Base-by-base conservation (phyloP, 176 grass and related monocot species). In the Triticum dicoccoides region DNA sequence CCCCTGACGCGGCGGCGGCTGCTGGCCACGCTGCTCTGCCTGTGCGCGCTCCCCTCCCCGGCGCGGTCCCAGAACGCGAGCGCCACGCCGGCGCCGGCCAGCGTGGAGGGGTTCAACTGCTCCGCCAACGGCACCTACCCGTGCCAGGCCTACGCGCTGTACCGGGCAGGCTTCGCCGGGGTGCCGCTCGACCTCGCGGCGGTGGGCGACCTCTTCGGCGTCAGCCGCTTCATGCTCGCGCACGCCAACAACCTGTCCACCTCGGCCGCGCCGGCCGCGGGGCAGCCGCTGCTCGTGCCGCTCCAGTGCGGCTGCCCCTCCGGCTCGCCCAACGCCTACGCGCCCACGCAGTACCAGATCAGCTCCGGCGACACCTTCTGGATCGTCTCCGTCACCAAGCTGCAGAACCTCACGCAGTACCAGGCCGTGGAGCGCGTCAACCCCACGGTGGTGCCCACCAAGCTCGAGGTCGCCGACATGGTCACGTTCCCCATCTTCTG, bases 141-240 rank as follows among this genome's bases (percentile, higher is more conserved):
- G 11, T 96, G 97, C 87, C 88, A 87, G 66, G 94, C 94, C 83
- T 99, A 94, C 85, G 92, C 93, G 61, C 87, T 99, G n/a, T 99
- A 89, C 90, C 85, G 87, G 32, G 94, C 89, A 1, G 86, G 90
- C 33, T 12, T 89, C 18, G 85, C 25, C 11, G 20, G 10, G 8
- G 72, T 70, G 3, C 68, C 80, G 3, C 88, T 41, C 5, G 90
- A 99, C 58, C 58, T 94, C 17, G 25, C 91, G 8, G 80, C 90
- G n/a, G 79, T 90, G 32, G 90, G 94, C 41, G 94, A 99, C 79
- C 83, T 96, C 77, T 94, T 94, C 65, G 77, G 82, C 30, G 17
- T 87, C 49, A 96, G 97, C 89, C 94, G 92, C 76, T 90, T 94
- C 77, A 90, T 84, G 83, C 68, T 99, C 38, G 94, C 97, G 80